Evolutionary conservation across 2,329 filamentous ascomycete genomes (phyloP), one percentile per base, ranked within the genome.

Genomic region (Leptosphaerulina australis): DNA sequence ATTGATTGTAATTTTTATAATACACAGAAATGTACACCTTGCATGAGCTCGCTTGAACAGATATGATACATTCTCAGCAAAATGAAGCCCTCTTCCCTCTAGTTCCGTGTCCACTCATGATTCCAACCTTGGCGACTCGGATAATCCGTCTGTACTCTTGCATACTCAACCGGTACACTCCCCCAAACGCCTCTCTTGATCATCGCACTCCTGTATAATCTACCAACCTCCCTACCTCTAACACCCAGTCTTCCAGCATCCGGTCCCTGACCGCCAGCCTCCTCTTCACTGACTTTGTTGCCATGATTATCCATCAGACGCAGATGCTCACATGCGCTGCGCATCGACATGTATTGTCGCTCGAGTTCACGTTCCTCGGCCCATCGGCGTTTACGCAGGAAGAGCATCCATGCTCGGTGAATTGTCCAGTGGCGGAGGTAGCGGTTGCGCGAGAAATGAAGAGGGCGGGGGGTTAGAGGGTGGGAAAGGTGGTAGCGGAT

Each of bases 381-480:
- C 58, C 82, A 79, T 38, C 86, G 85, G 64, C 86, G 81, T 70
- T 88, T 83, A 62, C 86, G 82, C 64, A 87, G 85, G 76, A 88
- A 88, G 22, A 97, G 81, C 66, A 90, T 82, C 91, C 92, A 97
- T 17, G 93, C 93, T 64, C 94, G 91, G 80, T 97, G 92, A 74
- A 99, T 97, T 41, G 94, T 97, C 94, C 94, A 99, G 81, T 99
- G 94, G 36, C 94, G 90, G 58, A 99, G 85, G 74, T 86, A 83
- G 48, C 94, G 87, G 74, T 88, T 88, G 63, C 93, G 91, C 30
- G 85, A 91, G 83, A 97, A 92, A 65, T 91, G 88, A 59, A 99
- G 83, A 0, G 94, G 92, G 10, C 86, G 84, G 0, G 86, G 87
- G 5, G 84, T 88, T 22, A 82, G 75, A 2, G 86, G 85, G 72